Evolutionary conservation across 768 basidiomycete species (phyloP).

Genomic region (Panus rudis): DNA sequence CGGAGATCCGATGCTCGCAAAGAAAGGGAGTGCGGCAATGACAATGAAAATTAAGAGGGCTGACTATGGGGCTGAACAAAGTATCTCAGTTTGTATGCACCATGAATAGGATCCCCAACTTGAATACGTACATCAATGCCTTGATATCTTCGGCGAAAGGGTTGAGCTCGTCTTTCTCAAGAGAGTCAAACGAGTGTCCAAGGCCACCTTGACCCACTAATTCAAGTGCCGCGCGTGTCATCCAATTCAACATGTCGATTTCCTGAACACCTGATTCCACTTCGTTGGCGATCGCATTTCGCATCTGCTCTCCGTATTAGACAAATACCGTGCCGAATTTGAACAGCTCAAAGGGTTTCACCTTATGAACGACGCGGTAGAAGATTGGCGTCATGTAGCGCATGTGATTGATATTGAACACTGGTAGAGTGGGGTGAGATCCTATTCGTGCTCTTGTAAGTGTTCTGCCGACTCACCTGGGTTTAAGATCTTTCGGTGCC

Average conservation of each 20-base stretch:
- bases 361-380: constrained; percentile 9
- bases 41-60: constrained; percentile 3
- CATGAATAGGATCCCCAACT: too few relatives aligned
- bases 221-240: constrained; percentile 15
- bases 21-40: constrained; percentile 8
- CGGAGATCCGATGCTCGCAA: constrained; percentile 11
- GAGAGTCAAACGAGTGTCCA: constrained; percentile 15
- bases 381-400: constrained; percentile 15
- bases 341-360: constrained; percentile 3
- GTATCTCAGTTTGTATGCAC: neutral
- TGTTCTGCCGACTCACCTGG: constrained; percentile 1
- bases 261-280: constrained; percentile 1
- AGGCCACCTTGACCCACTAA: constrained; percentile 18
- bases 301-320: neutral
- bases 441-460: neutral
- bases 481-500: constrained; percentile 10
- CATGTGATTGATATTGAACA: constrained; percentile 16
- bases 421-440: constrained; percentile 1
- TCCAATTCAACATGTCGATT: constrained; percentile 13
- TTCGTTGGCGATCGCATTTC: neutral
- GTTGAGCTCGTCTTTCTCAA: constrained; percentile 7
- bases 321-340: too few relatives aligned
- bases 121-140: constrained; percentile 9
- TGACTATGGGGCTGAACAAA: constrained; percentile 6
- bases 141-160: constrained; percentile 13